These are phyloP conservation scores for Uronychia setigera DNA, from an alignment of 73 alveolate species.

Conservation along the genomic window DNA sequence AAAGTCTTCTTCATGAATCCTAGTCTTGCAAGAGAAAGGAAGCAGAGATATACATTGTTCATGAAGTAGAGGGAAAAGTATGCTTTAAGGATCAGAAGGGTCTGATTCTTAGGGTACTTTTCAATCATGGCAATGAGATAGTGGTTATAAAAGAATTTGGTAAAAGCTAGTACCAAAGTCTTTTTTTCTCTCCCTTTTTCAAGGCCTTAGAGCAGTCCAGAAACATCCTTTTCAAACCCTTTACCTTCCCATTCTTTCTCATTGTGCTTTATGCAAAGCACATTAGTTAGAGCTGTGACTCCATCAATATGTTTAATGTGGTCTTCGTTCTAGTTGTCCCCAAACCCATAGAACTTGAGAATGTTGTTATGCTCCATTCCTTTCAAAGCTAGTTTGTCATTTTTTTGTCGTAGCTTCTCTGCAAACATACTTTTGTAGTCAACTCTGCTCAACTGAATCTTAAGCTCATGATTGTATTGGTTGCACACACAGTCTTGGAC, in stretches of 20 bases:
- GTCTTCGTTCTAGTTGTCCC: not conserved
- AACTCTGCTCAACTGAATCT: not conserved
- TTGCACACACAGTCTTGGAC: not conserved
- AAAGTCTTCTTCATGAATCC: not conserved
- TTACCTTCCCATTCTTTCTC: not conserved
- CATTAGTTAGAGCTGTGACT: not conserved
- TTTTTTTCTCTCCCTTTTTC: not conserved
- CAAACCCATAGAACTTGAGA: not conserved
- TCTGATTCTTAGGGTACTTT: not conserved
- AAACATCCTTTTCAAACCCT: not conserved
- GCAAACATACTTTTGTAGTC: not conserved
- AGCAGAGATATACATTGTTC: not conserved
- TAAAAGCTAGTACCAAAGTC: not conserved
- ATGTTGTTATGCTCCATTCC: not conserved
- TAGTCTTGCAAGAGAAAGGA: not conserved
- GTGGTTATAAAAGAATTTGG: not conserved
- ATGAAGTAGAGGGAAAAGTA: not conserved
- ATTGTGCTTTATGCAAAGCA: not conserved
- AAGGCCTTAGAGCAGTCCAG: not conserved
- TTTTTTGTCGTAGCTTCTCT: not conserved
- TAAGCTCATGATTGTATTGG: not conserved
- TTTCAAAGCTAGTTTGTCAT: not conserved
- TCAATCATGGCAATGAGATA: not conserved
- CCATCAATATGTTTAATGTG: not conserved
- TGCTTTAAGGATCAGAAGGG: not conserved